A percentile compares a stretch with the other conserved stretches of the same genome.
Evolutionary conservation across 306 rosid genomes (phyloP).

Genomic region (Carpinus fangiana): DNA sequence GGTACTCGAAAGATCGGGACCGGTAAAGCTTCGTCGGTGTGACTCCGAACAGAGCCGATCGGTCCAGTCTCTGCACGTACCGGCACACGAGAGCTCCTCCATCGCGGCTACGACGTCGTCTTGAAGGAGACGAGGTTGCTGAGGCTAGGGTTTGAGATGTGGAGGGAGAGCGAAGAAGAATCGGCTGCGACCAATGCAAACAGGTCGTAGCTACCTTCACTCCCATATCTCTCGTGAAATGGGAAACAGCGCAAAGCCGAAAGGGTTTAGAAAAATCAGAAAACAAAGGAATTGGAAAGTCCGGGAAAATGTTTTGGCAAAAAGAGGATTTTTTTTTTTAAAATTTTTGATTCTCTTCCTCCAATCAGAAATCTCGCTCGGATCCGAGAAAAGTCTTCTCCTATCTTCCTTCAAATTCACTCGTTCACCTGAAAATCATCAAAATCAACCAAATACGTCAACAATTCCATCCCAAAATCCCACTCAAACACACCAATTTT

Average conservation of each 20-base stretch:
- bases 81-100: constrained; percentile 39
- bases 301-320: background rate
- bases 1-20: constrained; percentile 42
- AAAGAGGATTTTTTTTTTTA: constrained; percentile 24
- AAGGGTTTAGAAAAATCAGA: background rate
- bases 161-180: constrained; percentile 56
- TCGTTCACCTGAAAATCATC: constrained; percentile 34
- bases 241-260: background rate
- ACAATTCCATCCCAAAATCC: background rate
- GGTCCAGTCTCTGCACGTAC: constrained; percentile 32
- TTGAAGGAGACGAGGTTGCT: constrained; percentile 49
- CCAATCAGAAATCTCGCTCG: background rate
- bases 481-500: background rate
- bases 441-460: background rate
- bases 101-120: constrained; percentile 36
- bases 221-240: constrained; percentile 40
- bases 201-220: constrained; percentile 55
- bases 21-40: constrained; percentile 34
- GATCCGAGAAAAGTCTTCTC: constrained; percentile 28
- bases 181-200: constrained; percentile 63
- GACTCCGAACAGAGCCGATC: constrained; percentile 44
- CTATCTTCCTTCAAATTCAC: constrained; percentile 30
- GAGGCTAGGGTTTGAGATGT: constrained; percentile 65
- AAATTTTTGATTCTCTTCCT: background rate
- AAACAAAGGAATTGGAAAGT: constrained; percentile 3